Evolutionary conservation across 1,284 basidiomycete species (phyloP).

Genomic region (Ganoderma sinense): DNA sequence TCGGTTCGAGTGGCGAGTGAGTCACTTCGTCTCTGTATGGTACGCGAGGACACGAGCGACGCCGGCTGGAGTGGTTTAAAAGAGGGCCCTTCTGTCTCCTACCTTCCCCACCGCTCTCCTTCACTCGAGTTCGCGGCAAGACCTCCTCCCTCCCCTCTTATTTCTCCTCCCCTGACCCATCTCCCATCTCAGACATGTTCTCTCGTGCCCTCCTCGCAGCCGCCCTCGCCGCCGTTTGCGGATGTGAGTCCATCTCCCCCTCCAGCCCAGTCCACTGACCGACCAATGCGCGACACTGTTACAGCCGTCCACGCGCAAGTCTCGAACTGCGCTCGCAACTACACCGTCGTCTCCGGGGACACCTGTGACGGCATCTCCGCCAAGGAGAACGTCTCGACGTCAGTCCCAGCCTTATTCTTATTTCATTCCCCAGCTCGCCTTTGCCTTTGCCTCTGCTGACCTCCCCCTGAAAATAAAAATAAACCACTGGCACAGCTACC

Average conservation of each 20-base stretch:
- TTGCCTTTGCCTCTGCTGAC: no score
- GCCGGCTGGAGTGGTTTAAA: background rate
- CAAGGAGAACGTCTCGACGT: conserved; percentile 71
- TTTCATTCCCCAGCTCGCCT: no score
- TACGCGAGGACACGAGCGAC: no score
- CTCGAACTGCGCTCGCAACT: conserved; percentile 60
- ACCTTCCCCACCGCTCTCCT: background rate
- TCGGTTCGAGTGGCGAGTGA: background rate
- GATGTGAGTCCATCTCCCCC: conserved; percentile 1
- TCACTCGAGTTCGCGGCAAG: background rate
- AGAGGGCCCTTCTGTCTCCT: background rate
- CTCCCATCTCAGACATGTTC: conserved; percentile 20
- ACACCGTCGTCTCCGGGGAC: conserved; percentile 64
- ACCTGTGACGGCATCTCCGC: conserved; percentile 74
- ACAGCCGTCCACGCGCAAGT: conserved; percentile 37
- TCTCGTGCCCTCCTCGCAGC: conserved; percentile 7
- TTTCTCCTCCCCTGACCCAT: background rate
- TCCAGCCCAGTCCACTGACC: no score
- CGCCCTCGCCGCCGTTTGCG: conserved; percentile 3
- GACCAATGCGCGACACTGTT: no score
- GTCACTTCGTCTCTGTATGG: background rate
- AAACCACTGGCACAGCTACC: conserved; percentile 56
- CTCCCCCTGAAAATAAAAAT: no score
- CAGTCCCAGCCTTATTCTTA: no score
- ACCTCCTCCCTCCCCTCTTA: background rate